phyloP scores from a whole-genome alignment of 163 green algal genomes.

The Prototheca wickerhamii region DNA sequence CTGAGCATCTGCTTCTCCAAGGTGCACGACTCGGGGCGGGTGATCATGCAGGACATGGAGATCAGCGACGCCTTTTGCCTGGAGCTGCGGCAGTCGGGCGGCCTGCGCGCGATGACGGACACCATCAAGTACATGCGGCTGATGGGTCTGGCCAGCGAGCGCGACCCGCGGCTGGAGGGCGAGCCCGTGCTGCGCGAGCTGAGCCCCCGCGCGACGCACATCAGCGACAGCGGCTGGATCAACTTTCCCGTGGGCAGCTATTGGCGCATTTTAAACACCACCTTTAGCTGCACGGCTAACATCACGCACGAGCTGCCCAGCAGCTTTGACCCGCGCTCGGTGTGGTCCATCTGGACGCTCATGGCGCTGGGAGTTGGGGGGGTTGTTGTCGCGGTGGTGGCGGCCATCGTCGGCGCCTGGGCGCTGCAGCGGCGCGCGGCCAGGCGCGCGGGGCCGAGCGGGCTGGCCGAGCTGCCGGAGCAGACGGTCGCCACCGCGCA shows the following conservation, averaged over 20 bases:
- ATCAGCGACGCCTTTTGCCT: not conserved
- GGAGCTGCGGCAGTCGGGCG: not conserved
- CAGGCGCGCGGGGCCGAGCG: not conserved
- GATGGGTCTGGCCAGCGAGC: not conserved
- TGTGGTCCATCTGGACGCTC: not conserved
- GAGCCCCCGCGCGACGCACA: not conserved
- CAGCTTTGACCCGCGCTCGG: not conserved
- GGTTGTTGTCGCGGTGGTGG: not conserved
- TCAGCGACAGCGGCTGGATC: conserved; percentile 11
- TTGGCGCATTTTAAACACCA: conserved; percentile 15
- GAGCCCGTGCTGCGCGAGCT: not conserved
- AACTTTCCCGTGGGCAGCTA: not conserved
- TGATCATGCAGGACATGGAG: conserved; percentile 3
- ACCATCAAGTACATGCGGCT: conserved; percentile 3
- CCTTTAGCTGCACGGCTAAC: conserved; percentile 19
- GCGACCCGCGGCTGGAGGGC: too few species aligned
- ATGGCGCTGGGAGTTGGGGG: not conserved
- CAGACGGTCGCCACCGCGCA: conserved; percentile 38
- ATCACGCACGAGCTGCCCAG: conserved; percentile 14
- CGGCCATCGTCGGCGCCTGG: not conserved
- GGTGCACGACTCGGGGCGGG: not conserved
- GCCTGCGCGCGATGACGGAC: not conserved
- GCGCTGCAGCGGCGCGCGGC: not conserved
- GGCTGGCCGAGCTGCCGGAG: not conserved
- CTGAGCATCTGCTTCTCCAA: not conserved